Evolutionary conservation across 495 filamentous ascomycete genomes (phyloP).

Genomic region (Penicillium ucsense): DNA sequence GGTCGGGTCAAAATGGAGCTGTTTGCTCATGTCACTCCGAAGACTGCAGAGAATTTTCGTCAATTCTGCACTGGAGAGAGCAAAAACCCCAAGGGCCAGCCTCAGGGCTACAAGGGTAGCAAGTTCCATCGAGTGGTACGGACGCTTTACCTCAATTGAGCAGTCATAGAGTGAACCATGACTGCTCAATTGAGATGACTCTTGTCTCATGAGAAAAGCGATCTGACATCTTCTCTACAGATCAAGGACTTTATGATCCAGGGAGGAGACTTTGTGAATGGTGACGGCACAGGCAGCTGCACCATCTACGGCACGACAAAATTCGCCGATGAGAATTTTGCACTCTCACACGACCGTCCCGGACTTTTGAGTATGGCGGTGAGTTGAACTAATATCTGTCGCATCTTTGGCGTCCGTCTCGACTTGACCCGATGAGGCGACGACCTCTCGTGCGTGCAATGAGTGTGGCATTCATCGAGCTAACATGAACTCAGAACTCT

Average conservation of each 20-base stretch:
- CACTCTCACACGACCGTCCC: conserved; percentile 61
- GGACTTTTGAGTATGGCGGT: conserved; percentile 92
- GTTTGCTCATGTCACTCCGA: conserved; percentile 72
- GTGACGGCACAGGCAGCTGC: conserved; percentile 82
- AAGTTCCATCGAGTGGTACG: conserved; percentile 88
- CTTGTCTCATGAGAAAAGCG: no score
- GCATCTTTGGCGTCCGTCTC: no score
- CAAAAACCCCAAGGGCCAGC: conserved; percentile 68
- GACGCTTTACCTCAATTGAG: neutral
- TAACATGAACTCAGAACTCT: conserved; percentile 51
- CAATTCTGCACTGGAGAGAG: conserved; percentile 94
- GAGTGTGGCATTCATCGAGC: no score
- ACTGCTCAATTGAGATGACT: neutral
- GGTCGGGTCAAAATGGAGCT: conserved; percentile 93
- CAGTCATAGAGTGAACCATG: neutral
- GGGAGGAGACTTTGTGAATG: conserved; percentile 92
- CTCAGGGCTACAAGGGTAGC: conserved; percentile 86
- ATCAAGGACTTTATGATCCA: conserved; percentile 97
- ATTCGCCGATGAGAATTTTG: conserved; percentile 92
- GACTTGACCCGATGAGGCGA: no score
- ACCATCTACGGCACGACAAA: conserved; percentile 74
- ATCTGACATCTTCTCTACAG: conserved; percentile 26
- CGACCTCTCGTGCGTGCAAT: no score
- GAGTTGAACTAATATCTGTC: conserved; percentile 22
- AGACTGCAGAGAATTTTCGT: conserved; percentile 93